These are phyloP conservation scores for Aureobasidium subglaciale DNA, from an alignment of 2,329 filamentous ascomycete species.

Conservation along the genomic window DNA sequence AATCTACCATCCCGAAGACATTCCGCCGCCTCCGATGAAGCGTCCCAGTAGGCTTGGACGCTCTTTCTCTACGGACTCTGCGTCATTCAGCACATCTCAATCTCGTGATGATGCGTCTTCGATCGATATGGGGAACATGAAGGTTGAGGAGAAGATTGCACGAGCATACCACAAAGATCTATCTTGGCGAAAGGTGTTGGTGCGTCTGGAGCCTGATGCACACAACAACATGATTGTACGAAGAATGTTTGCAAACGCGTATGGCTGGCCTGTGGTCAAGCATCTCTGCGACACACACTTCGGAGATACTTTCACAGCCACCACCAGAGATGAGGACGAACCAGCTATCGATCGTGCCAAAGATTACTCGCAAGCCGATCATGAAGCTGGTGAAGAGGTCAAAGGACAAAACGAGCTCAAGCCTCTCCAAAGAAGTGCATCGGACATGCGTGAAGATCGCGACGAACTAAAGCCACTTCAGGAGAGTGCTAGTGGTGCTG, in stretches of 20 bases:
- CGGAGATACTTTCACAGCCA: slow-evolving; percentile 61
- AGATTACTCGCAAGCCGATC: slow-evolving; percentile 30
- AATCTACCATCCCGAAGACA: slow-evolving; percentile 88
- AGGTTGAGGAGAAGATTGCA: slow-evolving; percentile 96
- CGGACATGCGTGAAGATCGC: slow-evolving; percentile 42
- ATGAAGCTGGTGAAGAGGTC: slow-evolving; percentile 57
- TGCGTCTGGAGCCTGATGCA: slow-evolving; percentile 89
- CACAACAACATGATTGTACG: slow-evolving; percentile 98
- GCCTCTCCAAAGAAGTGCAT: slow-evolving; percentile 37
- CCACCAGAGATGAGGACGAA: slow-evolving; percentile 61
- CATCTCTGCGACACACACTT: slow-evolving; percentile 95
- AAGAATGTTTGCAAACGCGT: slow-evolving; percentile 93
- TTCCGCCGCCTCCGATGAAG: slow-evolving; percentile 66
- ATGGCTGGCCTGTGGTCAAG: slow-evolving; percentile 94
- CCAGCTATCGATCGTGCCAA: slow-evolving; percentile 62
- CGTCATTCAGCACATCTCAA: slow-evolving; percentile 19
- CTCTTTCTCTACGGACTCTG: slow-evolving; percentile 33
- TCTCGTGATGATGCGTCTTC: slow-evolving; percentile 20
- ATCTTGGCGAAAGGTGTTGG: slow-evolving; percentile 93
- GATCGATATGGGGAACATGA: slow-evolving; percentile 63
- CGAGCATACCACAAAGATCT: slow-evolving; percentile 87
- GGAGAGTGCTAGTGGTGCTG: slow-evolving; percentile 22
- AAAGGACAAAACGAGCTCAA: slow-evolving; percentile 36
- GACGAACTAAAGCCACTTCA: slow-evolving; percentile 34
- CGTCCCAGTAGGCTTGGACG: slow-evolving; percentile 27